These are phyloP conservation scores for Scheffersomyces stambukii DNA, from an alignment of 1,139 yeast species.

Conservation along the genomic window DNA sequence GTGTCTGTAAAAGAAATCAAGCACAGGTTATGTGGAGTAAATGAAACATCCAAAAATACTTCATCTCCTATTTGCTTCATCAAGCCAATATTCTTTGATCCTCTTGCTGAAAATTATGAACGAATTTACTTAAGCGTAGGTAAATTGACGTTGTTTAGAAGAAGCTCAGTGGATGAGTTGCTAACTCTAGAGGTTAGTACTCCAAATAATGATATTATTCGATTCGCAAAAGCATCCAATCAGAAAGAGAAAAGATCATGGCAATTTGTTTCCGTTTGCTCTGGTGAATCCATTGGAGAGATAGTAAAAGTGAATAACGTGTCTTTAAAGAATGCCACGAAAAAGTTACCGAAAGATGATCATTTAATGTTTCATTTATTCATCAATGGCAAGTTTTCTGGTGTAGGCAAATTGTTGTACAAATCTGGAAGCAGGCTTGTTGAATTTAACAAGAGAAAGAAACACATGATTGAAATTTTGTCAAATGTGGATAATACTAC, in stretches of 20 bases:
- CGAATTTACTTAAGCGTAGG: conserved; percentile 57
- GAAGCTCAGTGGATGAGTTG: conserved; percentile 28
- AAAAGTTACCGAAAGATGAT: conserved; percentile 45
- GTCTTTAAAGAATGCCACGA: conserved; percentile 29
- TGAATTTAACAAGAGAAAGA: conserved; percentile 36
- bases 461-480: conserved; percentile 32
- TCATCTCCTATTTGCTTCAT: conserved; percentile 57
- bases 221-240: conserved; percentile 67
- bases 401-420: conserved; percentile 47
- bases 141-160: conserved; percentile 37
- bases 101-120: conserved; percentile 57
- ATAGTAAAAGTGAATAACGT: conserved; percentile 57
- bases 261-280: conserved; percentile 75
- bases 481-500: conserved; percentile 32
- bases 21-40: conserved; percentile 41
- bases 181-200: conserved; percentile 48
- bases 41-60: conserved; percentile 33
- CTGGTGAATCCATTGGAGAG: conserved; percentile 74
- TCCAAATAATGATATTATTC: conserved; percentile 43
- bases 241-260: conserved; percentile 52
- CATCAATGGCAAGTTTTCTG: conserved; percentile 59
- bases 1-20: conserved; percentile 73
- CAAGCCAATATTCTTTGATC: conserved; percentile 61
- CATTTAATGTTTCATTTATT: conserved; percentile 55
- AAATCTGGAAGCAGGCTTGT: conserved; percentile 39